Evolutionary conservation across 1,284 basidiomycete genomes (phyloP).

Genomic region (Schizophyllum amplum): DNA sequence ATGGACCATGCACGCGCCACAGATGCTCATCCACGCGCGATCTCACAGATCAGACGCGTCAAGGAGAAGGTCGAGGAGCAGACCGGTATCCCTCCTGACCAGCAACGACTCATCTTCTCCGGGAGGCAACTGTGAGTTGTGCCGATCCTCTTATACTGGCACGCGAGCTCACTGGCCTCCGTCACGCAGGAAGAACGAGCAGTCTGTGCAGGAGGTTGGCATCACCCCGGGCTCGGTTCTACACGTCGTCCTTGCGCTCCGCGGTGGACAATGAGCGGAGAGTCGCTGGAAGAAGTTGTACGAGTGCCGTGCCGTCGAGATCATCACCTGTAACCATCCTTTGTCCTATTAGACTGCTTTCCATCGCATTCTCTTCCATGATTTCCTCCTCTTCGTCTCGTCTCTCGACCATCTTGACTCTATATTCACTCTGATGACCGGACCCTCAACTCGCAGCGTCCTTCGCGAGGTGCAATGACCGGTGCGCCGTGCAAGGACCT

Average conservation of each 20-base stretch:
- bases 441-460: no score
- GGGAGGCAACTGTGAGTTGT: slow-evolving; percentile 89
- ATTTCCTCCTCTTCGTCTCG: no score
- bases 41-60: slow-evolving; percentile 78
- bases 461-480: no score
- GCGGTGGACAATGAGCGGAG: slow-evolving; percentile 54
- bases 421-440: no score
- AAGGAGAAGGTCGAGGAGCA: slow-evolving; percentile 99
- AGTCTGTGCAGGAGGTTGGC: slow-evolving; percentile 78
- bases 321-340: not conserved
- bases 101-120: slow-evolving; percentile 92
- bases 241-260: slow-evolving; percentile 88
- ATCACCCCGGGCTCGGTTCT: slow-evolving; percentile 80
- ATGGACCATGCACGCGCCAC: not conserved
- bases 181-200: slow-evolving; percentile 66
- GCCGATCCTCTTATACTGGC: not conserved
- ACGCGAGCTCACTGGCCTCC: not conserved
- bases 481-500: no score
- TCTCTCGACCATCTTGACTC: no score
- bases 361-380: not conserved
- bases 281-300: no score
- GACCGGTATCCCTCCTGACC: slow-evolving; percentile 94
- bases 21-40: slow-evolving; percentile 2
- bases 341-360: not conserved
- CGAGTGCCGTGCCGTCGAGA: not conserved